phyloP scores from a whole-genome alignment of 345 rosid species.

The Euclidium syriacum region DNA sequence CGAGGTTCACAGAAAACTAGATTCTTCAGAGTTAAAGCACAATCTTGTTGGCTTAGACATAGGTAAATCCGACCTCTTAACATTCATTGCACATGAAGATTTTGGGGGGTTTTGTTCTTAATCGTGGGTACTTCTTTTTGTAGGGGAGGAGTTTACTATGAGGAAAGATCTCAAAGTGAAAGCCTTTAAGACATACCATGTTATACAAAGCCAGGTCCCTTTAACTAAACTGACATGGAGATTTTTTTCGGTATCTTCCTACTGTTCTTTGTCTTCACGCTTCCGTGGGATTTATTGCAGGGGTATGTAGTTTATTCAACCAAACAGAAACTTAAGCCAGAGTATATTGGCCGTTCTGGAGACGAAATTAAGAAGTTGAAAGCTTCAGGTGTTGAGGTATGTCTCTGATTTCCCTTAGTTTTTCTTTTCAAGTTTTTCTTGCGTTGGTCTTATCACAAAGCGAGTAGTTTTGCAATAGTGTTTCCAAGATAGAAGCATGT shows the following conservation, averaged over 20 bases:
- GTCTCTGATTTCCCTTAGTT: conserved; percentile 18
- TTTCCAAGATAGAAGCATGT: neutral
- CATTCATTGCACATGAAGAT: neutral
- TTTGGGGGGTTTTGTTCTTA: neutral
- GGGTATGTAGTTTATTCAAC: conserved; percentile 81
- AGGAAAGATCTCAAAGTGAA: conserved; percentile 80
- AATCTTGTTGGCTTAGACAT: conserved; percentile 75
- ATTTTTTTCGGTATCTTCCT: neutral
- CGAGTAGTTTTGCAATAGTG: neutral
- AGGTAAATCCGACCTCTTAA: conserved; percentile 39
- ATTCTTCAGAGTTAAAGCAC: conserved; percentile 71
- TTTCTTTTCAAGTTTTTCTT: neutral
- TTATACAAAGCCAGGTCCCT: conserved; percentile 77
- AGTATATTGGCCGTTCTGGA: conserved; percentile 66
- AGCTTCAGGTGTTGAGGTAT: conserved; percentile 77
- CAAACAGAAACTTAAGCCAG: conserved; percentile 71
- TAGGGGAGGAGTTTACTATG: conserved; percentile 77
- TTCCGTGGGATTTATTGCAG: conserved; percentile 36
- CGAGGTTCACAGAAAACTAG: conserved; percentile 72
- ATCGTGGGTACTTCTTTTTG: conserved; percentile 21
- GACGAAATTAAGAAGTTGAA: conserved; percentile 74
- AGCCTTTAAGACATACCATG: conserved; percentile 93
- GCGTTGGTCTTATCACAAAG: neutral
- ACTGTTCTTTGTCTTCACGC: neutral
- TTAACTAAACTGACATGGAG: neutral